Base-by-base conservation (phyloP, 129 eudicot genomes). In the Calendula officinalis region DNA sequence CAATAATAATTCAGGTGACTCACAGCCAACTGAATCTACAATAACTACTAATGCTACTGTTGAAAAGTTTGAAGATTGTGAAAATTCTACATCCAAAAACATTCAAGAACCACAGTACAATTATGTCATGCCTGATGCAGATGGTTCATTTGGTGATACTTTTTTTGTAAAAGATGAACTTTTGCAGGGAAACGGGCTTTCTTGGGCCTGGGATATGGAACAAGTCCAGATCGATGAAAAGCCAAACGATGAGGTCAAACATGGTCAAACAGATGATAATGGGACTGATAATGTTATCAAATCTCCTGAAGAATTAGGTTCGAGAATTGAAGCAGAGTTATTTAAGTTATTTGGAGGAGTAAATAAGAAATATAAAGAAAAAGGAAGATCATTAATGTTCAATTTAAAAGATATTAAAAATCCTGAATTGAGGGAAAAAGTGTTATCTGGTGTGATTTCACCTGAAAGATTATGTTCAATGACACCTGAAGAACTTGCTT, bases 401-500 rank as follows among this genome's bases (percentile, higher is more conserved):
- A 90, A 90, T 75, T 76, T 90, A 56, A 90, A 90, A 69, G 97
- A 90, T 60, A 84, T 65, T 22, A 90, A 40, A 60, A 90, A 90
- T 70, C 97, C 92, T 32, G 95, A 90, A 49, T 70, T 90, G 62
- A 72, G 97, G 42, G 95, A 87, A 67, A 84, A 84, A 72, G 97
- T 91, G 51, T 60, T 91, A 86, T 87, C 95, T 39, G 95, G 90
- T 38, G 86, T 73, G 35, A 80, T 86, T 14, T 59, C 90, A 4
- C 95, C 95, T 45, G 90, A 91, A 59, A 77, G 78, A 35, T 62
- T 91, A 76, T 91, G 97, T 66, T 87, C 94, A 10, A 91, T 91
- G 97, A 77, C 95, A 2, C 88, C 95, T 22, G 97, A 91, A 63
- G 97, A 91, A 59, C 94, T 91, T 75, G 97, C 97, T 74, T 91